Conservation (phyloP, 495 filamentous ascomycete species). For the Penicillium argentinense region DNA sequence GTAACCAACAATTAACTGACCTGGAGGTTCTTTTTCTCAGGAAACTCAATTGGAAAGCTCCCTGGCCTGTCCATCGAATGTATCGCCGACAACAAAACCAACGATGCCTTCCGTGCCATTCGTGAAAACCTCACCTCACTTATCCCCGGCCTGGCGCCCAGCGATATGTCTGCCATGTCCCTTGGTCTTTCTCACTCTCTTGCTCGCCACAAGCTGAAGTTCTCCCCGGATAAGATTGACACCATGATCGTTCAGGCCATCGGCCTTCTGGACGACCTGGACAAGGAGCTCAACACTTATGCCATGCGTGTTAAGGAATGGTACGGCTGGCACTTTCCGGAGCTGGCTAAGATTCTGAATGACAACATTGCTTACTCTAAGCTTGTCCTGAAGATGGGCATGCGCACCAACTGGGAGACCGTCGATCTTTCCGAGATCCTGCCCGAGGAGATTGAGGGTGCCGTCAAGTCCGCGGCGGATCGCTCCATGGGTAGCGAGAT, state of each 20-base stretch:
- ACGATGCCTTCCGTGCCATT: constrained; percentile 90
- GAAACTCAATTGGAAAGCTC: constrained; percentile 88
- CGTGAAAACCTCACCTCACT: constrained; percentile 85
- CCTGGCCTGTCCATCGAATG: constrained; percentile 80
- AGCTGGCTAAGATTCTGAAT: constrained; percentile 93
- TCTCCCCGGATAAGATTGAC: constrained; percentile 98
- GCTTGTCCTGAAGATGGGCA: constrained; percentile 83
- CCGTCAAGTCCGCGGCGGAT: constrained; percentile 91
- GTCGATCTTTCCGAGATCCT: constrained; percentile 88
- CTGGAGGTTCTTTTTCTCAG: constrained; percentile 31
- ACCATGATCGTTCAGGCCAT: constrained; percentile 99
- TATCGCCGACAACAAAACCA: constrained; percentile 81
- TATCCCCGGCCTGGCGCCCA: constrained; percentile 82
- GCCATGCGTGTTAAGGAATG: constrained; percentile 99
- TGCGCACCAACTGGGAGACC: constrained; percentile 71
- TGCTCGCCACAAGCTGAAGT: constrained; percentile 98
- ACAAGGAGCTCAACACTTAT: constrained; percentile 98
- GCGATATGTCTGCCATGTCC: constrained; percentile 87
- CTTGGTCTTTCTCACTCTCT: constrained; percentile 95
- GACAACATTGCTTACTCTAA: constrained; percentile 95
- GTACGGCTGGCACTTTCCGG: constrained; percentile 99
- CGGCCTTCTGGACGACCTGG: constrained; percentile 87
- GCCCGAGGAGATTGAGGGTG: constrained; percentile 90
- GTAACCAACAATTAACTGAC: constrained; percentile 7
- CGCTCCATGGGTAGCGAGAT: constrained; percentile 99